These are phyloP conservation scores for Venturia nashicola DNA, from an alignment of 2,329 filamentous ascomycete genomes.

Conservation along the genomic window DNA sequence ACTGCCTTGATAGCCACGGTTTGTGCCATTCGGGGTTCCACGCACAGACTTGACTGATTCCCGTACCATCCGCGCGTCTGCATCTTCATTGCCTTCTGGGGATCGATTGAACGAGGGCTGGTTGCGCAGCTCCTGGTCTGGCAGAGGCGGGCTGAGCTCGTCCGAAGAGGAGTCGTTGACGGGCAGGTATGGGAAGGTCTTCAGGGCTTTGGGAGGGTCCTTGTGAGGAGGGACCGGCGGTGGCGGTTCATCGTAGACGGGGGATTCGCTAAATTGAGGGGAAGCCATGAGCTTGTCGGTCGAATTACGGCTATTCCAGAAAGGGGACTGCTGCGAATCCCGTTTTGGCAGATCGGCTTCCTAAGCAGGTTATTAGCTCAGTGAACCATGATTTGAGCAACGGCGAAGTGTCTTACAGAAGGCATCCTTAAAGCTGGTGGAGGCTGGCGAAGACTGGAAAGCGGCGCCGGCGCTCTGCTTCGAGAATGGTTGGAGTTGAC, in stretches of 20 bases:
- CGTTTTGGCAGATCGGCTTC: not conserved
- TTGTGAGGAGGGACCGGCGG: constrained; percentile 7
- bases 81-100: constrained; percentile 6
- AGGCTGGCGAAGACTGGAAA: not conserved
- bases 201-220: constrained; percentile 1
- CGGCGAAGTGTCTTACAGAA: not conserved
- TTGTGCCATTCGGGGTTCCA: not conserved
- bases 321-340: not conserved
- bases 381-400: not conserved
- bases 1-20: constrained; percentile 2
- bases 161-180: not conserved
- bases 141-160: not conserved
- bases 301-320: constrained; percentile 8
- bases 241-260: constrained; percentile 4
- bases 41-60: constrained; percentile 8
- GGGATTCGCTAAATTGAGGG: constrained; percentile 1
- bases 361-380: not conserved
- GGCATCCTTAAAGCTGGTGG: not conserved
- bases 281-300: constrained; percentile 9
- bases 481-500: not conserved
- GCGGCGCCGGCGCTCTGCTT: not conserved
- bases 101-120: constrained; percentile 3
- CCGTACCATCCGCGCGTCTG: constrained; percentile 8
- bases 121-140: not conserved
- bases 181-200: not conserved